Base-by-base conservation (phyloP, 2,329 filamentous ascomycete genomes). In the Alternaria triticimaculans region DNA sequence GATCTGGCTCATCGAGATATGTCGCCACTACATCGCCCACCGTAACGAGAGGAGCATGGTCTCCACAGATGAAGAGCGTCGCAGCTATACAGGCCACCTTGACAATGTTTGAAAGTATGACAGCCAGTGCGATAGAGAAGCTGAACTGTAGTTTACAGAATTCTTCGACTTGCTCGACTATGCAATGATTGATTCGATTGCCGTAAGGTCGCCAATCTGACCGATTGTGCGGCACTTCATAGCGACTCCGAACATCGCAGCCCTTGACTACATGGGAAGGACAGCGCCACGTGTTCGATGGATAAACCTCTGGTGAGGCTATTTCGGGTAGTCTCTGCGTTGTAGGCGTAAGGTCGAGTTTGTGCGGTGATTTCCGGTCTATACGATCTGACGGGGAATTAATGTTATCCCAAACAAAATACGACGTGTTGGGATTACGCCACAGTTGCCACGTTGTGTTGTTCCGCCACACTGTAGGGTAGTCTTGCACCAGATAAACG, bases 61-160 rank as follows among this genome's bases (percentile, higher is more conserved):
- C 18, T 25, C 30, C 23, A 26, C 54, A 64, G 26, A 10, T 33
- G 26, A 58, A 72, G 5, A 71, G 60, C 6, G 66, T 69, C 49
- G 62, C 25, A 20, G 66, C 67, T 9, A 66, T 63, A 25, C 54
- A 60, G 7, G 43, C 20, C 1, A 51, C 55, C 20, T 71, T 71
- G 37, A 64, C 28, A 1, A 68, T 4, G 11, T 68, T 71, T 25
- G 56, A 21, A 6, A 64, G 2, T 3, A 67, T 63, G 12, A 70
- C 64, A 7, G 45, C 14, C 5, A 66, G 43, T 7, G 73, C 66
- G 12, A 80, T 68, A 3, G 67, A 45, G n/a, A 75, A 51, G 56
- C 66, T 75, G 59, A 76, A 73, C 28, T 77, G 62, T 4, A 78
- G 25, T 43, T 71, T 71, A 60, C 75, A 78, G 1, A 61, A 41